Percentiles rank a stretch among this genome's conserved stretches.
These are phyloP conservation scores for Phytophthora citricola DNA, from an alignment of 352 stramenopile genomes.

Conservation along the genomic window DNA sequence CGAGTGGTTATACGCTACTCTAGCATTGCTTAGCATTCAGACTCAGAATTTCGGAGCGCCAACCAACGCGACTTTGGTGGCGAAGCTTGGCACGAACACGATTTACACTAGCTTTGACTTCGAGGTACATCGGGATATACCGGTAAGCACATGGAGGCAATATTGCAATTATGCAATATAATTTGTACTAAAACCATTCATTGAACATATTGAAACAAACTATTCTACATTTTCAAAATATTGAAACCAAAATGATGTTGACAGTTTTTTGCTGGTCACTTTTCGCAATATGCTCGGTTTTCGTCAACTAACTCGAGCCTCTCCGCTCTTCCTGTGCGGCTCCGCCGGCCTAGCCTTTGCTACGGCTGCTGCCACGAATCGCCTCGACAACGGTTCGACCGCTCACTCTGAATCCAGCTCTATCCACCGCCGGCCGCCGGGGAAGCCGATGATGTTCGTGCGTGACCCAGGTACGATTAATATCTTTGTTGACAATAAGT, in stretches of 20 bases:
- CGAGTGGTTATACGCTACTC: too few relatives aligned
- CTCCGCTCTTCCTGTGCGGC: conserved; percentile 15
- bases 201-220: too few relatives aligned
- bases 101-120: too few relatives aligned
- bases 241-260: background rate
- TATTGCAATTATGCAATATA: too few relatives aligned
- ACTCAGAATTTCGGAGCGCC: too few relatives aligned
- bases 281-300: conserved; percentile 5
- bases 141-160: too few relatives aligned
- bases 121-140: too few relatives aligned
- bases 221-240: background rate
- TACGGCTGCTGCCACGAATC: background rate
- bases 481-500: conserved; percentile 1
- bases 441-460: conserved; percentile 49
- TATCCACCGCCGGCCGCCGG: conserved; percentile 22
- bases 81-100: too few relatives aligned
- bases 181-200: too few relatives aligned
- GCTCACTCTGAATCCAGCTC: conserved; percentile 6
- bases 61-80: too few relatives aligned
- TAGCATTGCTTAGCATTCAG: too few relatives aligned
- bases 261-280: background rate
- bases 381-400: background rate
- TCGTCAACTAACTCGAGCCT: conserved; percentile 6
- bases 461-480: conserved; percentile 27
- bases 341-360: conserved; percentile 17